Conservation (phyloP, 2,329 filamentous ascomycete genomes). For the Hortaea werneckii region DNA sequence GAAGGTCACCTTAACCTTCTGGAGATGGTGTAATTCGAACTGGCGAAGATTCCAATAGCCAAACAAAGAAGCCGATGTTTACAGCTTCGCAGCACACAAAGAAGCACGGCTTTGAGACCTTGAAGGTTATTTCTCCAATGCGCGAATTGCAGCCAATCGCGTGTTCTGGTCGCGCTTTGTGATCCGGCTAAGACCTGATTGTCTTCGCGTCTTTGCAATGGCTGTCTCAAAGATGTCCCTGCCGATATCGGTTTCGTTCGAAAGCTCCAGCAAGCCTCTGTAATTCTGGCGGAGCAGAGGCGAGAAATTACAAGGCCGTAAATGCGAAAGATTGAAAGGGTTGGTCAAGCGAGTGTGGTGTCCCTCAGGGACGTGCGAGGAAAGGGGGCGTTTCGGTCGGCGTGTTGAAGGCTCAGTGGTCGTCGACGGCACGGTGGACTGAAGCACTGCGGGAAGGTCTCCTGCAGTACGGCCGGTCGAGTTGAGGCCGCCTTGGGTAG, state of each 20-base stretch:
- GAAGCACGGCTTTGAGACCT: not conserved
- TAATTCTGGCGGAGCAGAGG: not conserved
- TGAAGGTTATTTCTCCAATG: not conserved
- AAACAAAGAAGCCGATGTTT: constrained; percentile 6
- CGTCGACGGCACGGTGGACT: constrained; percentile 4
- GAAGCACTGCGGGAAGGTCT: constrained; percentile 1
- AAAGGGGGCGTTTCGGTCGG: constrained; percentile 3
- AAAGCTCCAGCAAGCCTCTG: not conserved
- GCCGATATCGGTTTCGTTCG: not conserved
- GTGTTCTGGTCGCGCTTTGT: constrained; percentile 3
- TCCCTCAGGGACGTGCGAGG: not conserved
- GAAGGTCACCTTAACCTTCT: not conserved
- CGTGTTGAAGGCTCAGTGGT: constrained; percentile 1
- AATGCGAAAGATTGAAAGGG: constrained; percentile 1
- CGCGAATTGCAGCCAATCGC: constrained; percentile 1
- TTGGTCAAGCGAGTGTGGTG: constrained; percentile 5
- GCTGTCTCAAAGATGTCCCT: not conserved
- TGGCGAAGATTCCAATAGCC: constrained; percentile 2
- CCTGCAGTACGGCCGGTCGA: constrained; percentile 6
- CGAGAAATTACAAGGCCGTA: constrained; percentile 1
- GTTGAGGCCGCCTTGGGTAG: not conserved
- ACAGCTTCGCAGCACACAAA: constrained; percentile 1
- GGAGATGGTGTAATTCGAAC: not conserved
- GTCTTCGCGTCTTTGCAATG: constrained; percentile 8
- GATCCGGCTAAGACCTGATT: constrained; percentile 7